Evolutionary conservation across 129 eudicot genomes (phyloP).

Genomic region (Flaveria trinervia): DNA sequence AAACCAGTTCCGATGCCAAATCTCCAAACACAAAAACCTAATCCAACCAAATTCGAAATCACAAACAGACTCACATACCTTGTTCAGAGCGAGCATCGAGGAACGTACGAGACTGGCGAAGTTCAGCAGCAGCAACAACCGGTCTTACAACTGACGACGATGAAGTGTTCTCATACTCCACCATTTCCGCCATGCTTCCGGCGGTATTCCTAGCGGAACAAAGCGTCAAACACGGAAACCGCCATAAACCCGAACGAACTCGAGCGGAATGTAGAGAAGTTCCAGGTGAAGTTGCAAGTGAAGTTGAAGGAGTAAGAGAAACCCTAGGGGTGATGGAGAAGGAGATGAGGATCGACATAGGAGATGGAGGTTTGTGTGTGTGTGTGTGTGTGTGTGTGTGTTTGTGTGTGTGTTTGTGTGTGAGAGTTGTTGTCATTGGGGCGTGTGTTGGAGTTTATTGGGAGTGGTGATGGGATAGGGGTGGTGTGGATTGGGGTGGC

Average conservation of each 20-base stretch:
- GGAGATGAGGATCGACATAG: neutral
- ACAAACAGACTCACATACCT: neutral
- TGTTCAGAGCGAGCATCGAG: constrained; percentile 11
- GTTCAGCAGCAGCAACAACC: neutral
- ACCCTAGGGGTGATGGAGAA: neutral
- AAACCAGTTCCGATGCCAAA: too few relatives aligned
- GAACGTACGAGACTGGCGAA: neutral
- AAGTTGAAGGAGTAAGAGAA: neutral
- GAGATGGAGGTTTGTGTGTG: neutral
- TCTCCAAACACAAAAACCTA: too few relatives aligned
- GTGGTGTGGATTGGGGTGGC: neutral
- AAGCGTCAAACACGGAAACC: neutral
- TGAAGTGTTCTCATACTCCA: neutral
- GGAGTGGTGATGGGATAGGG: neutral
- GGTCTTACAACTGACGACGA: neutral
- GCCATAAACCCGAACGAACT: neutral
- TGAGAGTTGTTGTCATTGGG: neutral
- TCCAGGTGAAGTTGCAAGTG: neutral
- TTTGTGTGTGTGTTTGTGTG: neutral
- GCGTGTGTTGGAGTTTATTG: neutral
- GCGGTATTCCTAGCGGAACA: neutral
- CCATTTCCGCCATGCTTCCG: neutral
- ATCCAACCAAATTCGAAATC: too few relatives aligned
- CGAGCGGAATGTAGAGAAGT: neutral
- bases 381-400: neutral